Evolutionary conservation across 352 stramenopile species (phyloP).

Genomic region (Pythium dissimile): DNA sequence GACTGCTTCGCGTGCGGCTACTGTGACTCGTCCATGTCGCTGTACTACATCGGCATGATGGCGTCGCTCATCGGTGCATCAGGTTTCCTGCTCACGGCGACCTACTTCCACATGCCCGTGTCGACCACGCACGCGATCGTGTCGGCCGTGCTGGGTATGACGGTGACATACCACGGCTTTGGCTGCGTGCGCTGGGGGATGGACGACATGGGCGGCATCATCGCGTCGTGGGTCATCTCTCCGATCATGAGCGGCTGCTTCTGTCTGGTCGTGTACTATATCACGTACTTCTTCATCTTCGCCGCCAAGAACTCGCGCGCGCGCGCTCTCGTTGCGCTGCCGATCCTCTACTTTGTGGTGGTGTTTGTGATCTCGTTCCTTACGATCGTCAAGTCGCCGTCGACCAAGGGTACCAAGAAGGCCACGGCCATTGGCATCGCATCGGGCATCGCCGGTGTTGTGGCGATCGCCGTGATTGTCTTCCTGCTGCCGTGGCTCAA

Average conservation of each 20-base stretch:
- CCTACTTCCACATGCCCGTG: constrained; percentile 55
- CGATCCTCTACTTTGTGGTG: constrained; percentile 48
- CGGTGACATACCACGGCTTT: constrained; percentile 35
- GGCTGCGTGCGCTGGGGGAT: constrained; percentile 41
- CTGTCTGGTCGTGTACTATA: constrained; percentile 51
- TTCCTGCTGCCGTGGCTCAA: constrained; percentile 28
- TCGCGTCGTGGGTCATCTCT: constrained; percentile 67
- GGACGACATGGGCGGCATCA: constrained; percentile 45
- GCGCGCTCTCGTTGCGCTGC: constrained; percentile 35
- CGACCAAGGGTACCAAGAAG: not conserved
- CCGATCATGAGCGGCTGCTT: constrained; percentile 50
- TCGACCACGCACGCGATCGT: constrained; percentile 79
- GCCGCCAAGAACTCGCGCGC: constrained; percentile 23
- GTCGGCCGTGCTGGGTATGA: constrained; percentile 63
- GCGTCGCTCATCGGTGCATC: constrained; percentile 41
- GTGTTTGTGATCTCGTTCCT: constrained; percentile 46
- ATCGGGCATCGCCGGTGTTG: not conserved
- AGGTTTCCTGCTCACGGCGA: constrained; percentile 53
- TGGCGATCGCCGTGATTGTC: constrained; percentile 11
- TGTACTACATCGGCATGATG: constrained; percentile 72
- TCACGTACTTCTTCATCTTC: constrained; percentile 49
- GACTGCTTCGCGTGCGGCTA: constrained; percentile 34
- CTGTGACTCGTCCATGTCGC: constrained; percentile 43
- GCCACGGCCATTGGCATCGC: not conserved
- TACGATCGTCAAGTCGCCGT: constrained; percentile 37